Evolutionary conservation across 768 basidiomycete genomes (phyloP).

Genomic region (Rhizopogon rudus): DNA sequence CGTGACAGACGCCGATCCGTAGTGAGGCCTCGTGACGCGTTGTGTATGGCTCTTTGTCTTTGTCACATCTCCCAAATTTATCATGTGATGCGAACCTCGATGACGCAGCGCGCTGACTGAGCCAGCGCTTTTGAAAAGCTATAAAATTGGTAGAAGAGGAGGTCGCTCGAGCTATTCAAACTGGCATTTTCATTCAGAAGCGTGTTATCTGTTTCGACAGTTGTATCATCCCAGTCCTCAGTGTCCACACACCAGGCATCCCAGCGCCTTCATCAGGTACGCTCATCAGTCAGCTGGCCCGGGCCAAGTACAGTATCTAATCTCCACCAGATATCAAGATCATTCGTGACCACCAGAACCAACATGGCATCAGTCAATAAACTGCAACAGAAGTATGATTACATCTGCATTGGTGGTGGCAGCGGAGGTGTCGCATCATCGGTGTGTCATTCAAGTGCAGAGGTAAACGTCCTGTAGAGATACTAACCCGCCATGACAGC

Average conservation of each 20-base stretch:
- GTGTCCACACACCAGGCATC: slow-evolving; percentile 6
- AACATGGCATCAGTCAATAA: slow-evolving; percentile 71
- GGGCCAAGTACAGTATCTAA: no score
- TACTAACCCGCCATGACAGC: slow-evolving; percentile 36
- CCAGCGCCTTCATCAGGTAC: slow-evolving; percentile 23
- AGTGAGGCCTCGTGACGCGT: slow-evolving; percentile 14
- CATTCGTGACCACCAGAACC: slow-evolving; percentile 32
- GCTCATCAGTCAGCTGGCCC: not conserved
- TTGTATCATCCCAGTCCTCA: slow-evolving; percentile 3
- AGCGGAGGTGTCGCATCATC: slow-evolving; percentile 89
- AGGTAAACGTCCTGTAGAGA: slow-evolving; percentile 14
- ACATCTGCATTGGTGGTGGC: slow-evolving; percentile 88
- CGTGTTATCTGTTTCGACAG: slow-evolving; percentile 9
- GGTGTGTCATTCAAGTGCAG: slow-evolving; percentile 41
- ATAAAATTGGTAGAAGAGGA: not conserved
- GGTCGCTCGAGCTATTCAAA: not conserved
- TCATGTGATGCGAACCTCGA: not conserved
- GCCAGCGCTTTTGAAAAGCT: not conserved
- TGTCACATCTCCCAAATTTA: no score
- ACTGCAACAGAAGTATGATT: slow-evolving; percentile 73
- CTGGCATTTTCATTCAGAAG: slow-evolving; percentile 6
- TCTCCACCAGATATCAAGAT: slow-evolving; percentile 39
- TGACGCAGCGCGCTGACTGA: not conserved
- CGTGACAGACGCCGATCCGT: not conserved
- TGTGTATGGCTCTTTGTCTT: slow-evolving; percentile 20